Base-by-base conservation (phyloP, 306 rosid genomes). In the Rosa chinensis region DNA sequence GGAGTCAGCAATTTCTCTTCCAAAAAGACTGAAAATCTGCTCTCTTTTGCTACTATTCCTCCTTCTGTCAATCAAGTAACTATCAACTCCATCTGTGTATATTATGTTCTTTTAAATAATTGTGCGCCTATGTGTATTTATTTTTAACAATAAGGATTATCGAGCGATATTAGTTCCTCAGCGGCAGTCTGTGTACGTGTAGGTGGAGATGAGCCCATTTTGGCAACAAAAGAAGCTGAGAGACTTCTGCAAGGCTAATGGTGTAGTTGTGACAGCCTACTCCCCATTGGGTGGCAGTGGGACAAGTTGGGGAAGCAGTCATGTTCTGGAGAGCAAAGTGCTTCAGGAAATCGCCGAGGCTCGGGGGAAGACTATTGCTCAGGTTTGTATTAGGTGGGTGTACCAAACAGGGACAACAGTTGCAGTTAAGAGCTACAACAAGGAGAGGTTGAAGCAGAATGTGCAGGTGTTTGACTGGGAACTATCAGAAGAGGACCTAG, bases 261-360 rank as follows among this genome's bases (percentile, higher is more conserved):
- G 90, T 1, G 75, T 91, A 66, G 56, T 86, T 1, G 62, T 91
- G 25, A 89, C 92, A 0, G 96, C 93, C 0, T 91, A 35, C 56
- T 91, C 92, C 1, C 93, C 96, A 0, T 47, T 91, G 63, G 88
- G 96, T 66, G 83, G 84, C 56, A 86, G 78, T 25, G 96, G 93
- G 3, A 78, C 80, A 0, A 81, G 88, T 39, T 86, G 87, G 67
- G 92, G 96, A 0, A 62, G 84, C 2, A 88, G 84, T 49, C 85
- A 87, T 4, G 90, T 55, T 55, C 35, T 32, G 35, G 35, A 32
- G 35, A 32, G 35, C 35, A 32, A 32, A 32, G 35, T 32, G 35
- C 35, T 32, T 32, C 35, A 32, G 35, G 35, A 32, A 32, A 32
- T 32, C 35, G 35, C 64, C 32, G 82, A 84, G 40, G 79, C 74